phyloP scores from a whole-genome alignment of 371 early-diverging fungal genomes.

The Paraphysoderma sedebokerense region DNA sequence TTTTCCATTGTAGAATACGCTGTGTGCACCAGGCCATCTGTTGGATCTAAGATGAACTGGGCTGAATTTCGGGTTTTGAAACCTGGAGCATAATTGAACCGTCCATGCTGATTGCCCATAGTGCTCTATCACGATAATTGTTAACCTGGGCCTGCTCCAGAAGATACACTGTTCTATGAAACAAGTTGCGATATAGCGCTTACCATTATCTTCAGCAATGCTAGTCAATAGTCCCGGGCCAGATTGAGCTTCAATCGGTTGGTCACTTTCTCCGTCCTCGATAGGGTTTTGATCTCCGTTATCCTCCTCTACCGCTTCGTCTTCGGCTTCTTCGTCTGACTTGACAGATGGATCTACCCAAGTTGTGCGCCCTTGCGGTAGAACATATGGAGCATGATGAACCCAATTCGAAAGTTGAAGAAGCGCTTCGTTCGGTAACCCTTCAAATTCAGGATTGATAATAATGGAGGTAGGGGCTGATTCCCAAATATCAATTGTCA shows the following conservation, averaged over 20 bases:
- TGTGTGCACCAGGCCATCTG: conserved; percentile 33
- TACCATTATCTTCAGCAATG: conserved; percentile 22
- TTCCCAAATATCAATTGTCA: conserved; percentile 3
- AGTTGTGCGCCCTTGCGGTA: conserved; percentile 28
- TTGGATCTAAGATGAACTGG: conserved; percentile 20
- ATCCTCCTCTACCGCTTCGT: conserved; percentile 10
- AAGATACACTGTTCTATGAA: background rate
- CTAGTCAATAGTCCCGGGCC: conserved; percentile 22
- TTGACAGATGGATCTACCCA: conserved; percentile 28
- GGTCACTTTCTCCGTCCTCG: conserved; percentile 3
- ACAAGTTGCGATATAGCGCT: background rate
- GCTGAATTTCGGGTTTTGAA: conserved; percentile 18
- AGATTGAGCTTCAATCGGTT: conserved; percentile 18
- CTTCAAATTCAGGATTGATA: conserved; percentile 31
- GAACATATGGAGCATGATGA: conserved; percentile 32
- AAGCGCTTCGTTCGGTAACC: conserved; percentile 16
- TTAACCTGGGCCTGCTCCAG: background rate
- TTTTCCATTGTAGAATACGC: conserved; percentile 29
- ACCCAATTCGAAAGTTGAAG: conserved; percentile 24
- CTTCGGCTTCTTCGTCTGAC: conserved; percentile 8
- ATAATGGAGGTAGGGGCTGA: conserved; percentile 17
- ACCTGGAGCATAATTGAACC: conserved; percentile 14
- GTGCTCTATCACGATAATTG: too few species aligned
- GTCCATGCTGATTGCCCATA: conserved; percentile 24
- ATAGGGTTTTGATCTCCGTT: background rate